Base-by-base conservation (phyloP, 148 eudicot species). In the Rheum nobile region DNA sequence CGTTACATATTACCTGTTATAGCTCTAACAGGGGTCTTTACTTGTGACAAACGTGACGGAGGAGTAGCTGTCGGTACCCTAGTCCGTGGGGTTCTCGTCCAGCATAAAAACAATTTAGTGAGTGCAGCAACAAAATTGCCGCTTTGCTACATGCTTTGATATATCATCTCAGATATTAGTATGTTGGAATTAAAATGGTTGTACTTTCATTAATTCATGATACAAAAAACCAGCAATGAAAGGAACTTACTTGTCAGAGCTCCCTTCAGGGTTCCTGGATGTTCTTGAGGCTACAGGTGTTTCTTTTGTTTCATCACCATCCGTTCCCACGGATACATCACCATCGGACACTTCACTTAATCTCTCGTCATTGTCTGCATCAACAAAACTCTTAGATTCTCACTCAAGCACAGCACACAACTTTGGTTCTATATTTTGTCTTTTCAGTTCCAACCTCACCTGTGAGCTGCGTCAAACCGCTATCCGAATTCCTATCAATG, bases 211-310 rank as follows among this genome's bases (percentile, higher is more conserved):
- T n/a, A n/a, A n/a, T n/a, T n/a, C n/a, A n/a, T n/a, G n/a, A n/a
- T n/a, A n/a, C n/a, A n/a, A n/a, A n/a, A n/a, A n/a, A n/a, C n/a
- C n/a, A n/a, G n/a, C n/a, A 55, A n/a, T n/a, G 52, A 4, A n/a
- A n/a, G n/a, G n/a, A n/a, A 82, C 85, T 75, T 82, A 92, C 97
- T 79, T 88, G 37, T 82, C 82, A 22, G n/a, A 63, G 73, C 70
- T 78, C 68, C 74, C 82, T 55, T 80, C 84, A 31, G 52, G 35
- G 61, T 31, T 70, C 50, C 71, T 79, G 44, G 86, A 63, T 69
- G 77, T 37, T 78, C 76, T 85, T 52, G 85, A n/a, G n/a, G n/a
- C n/a, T n/a, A n/a, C n/a, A n/a, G n/a, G n/a, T n/a, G n/a, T n/a
- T n/a, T n/a, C 21, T 69, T 14, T 79, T 34, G 75, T 71, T 72